These are phyloP conservation scores for Dactylella cylindrospora DNA, from an alignment of 2,329 filamentous ascomycete species.

Conservation along the genomic window DNA sequence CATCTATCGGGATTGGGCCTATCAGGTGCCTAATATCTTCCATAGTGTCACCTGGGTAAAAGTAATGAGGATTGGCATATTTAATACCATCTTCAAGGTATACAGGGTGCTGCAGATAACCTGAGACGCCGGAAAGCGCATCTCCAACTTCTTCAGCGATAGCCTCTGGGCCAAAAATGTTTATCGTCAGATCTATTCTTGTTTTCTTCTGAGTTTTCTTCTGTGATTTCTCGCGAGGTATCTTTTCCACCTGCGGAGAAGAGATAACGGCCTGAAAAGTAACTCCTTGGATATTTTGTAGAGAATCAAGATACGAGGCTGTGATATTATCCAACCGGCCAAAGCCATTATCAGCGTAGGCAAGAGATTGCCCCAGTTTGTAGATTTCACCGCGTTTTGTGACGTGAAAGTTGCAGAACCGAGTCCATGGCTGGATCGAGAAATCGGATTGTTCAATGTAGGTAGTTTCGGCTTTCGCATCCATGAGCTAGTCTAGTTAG, in stretches of 20 bases:
- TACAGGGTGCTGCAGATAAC: slow-evolving; percentile 33
- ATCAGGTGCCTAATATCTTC: slow-evolving; percentile 34
- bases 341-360: neutral
- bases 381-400: neutral
- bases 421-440: neutral
- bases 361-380: neutral
- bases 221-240: neutral
- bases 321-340: neutral
- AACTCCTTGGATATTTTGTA: neutral
- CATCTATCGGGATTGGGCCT: slow-evolving; percentile 5
- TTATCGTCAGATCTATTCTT: slow-evolving; percentile 2
- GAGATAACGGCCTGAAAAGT: neutral
- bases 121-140: neutral
- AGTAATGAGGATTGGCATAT: slow-evolving; percentile 42
- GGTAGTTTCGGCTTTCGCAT: slow-evolving; percentile 3
- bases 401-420: neutral
- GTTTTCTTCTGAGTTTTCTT: neutral
- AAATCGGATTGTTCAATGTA: neutral
- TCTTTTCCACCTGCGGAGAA: neutral
- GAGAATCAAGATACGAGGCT: neutral
- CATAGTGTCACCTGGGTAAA: slow-evolving; percentile 5
- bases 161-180: neutral
- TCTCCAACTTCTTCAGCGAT: neutral
- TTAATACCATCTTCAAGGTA: slow-evolving; percentile 4
- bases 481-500: too few species aligned